Evolutionary conservation across 1,284 basidiomycete genomes (phyloP), one percentile per base, ranked within the genome.

Genomic region (Somion occarium): DNA sequence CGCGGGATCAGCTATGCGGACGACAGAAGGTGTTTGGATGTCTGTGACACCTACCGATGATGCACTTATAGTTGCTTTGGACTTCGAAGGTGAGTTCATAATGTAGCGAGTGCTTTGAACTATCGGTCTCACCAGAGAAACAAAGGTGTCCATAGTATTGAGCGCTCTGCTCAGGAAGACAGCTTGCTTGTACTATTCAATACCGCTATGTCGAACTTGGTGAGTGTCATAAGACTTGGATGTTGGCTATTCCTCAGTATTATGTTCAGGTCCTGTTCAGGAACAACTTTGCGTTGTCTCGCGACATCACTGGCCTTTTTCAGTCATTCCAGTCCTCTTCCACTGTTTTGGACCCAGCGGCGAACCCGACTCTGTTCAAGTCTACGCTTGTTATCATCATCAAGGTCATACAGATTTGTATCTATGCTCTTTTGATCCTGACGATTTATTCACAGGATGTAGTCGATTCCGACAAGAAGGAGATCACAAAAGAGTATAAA

Each of bases 11-110:
- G 83, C 83, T 0, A 83, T 85, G 80, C 67, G 82, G 20, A 84
- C 81, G 1, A 85, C 77, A 56, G 83, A 85, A 66, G 82, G 82
- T 0, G 79, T 83, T 1, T 84, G 83, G 83, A 78, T 85, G 74
- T 82, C 83, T 0, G 78, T 79, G 2, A 83, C 82, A 2, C 82
- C 83, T 0, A 83, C 81, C 0, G 67, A 75, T 38, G 73, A 79
- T 25, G 61, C 65, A 0, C 62, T 85, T 20, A 69, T 84, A 9
- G 80, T 85, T 4, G 75, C 82, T 0, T 68, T 85, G 1, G 83
- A 85, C 57, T 85, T 84, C 52, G 83, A 84, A 72, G 82, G 82
- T 72, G 34, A 7, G 57, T 46, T 22, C 43, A 11, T 37, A 18
- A 5, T 38, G 5, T 43, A 1, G 1, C 18, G 44, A 3, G 46